Base-by-base conservation (phyloP, 78 protist genomes). In the Dictyostelium purpureum region DNA sequence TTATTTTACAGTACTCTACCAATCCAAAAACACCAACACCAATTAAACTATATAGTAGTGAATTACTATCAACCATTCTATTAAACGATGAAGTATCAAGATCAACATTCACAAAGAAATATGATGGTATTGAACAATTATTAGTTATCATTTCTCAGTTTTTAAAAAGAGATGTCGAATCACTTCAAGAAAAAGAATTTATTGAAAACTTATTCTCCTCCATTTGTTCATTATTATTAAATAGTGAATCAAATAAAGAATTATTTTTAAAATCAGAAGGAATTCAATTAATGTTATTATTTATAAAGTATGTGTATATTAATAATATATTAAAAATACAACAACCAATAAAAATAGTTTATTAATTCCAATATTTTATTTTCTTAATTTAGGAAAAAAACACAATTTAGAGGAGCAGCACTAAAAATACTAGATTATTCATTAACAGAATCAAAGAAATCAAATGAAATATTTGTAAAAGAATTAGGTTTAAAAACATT, bases 221-320 rank as follows among this genome's bases (percentile, higher is more conserved):
- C 9, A 59, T 93, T 26, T 93, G 93, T 42, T 76, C 96, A 33
- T 28, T 61, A 37, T 33, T 93, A 21, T 75, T 77, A 10, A 35
- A 56, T 38, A 38, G 47, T 18, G 12, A 47, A 21, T 11, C 26
- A 19, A 67, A 79, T 21, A 71, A 83, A 18, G 54, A 79, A 26
- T 38, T 87, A 33, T 80, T 82, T 38, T n/a, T 87, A 67, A 56
- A 82, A 49, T 83, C 88, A 9, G 94, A 93, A 51, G 96, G 96
- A 31, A 77, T 85, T 63, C 85, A 93, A 65, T 54, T 93, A 42
- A 93, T 93, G 96, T 56, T 93, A 47, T 35, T 87, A 56, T 54
- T 93, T 42, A 54, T 93, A 56, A 93, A 93, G 96, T 93, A 74
- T 7, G 95, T 77, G 38, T 2, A n/a, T n/a, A n/a, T n/a, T n/a